Percentiles rank a stretch among this genome's conserved stretches.
Evolutionary conservation across 306 rosid genomes (phyloP).

Genomic region (Glycine tomentella): DNA sequence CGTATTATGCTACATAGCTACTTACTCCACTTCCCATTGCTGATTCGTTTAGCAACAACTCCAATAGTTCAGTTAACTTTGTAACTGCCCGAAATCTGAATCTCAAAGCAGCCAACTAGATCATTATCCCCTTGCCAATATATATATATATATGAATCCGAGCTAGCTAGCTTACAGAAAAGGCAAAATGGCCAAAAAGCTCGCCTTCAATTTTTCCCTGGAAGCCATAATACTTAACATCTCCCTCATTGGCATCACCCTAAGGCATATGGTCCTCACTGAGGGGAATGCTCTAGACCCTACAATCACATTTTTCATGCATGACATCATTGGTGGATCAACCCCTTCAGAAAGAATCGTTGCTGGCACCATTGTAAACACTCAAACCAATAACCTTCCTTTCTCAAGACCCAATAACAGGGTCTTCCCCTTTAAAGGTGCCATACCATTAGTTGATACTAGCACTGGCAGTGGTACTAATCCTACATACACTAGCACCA

Average conservation of each 20-base stretch:
- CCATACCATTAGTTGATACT: constrained; percentile 44
- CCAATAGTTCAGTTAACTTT: background rate
- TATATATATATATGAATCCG: constrained; percentile 11
- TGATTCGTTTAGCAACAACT: constrained; percentile 28
- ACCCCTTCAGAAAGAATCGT: constrained; percentile 57
- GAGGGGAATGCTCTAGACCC: background rate
- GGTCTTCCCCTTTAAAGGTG: constrained; percentile 45
- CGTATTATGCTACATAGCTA: background rate
- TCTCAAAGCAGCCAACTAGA: background rate
- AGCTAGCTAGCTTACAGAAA: background rate
- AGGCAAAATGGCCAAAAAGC: constrained; percentile 39
- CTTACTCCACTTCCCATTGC: constrained; percentile 16
- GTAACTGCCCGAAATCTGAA: constrained; percentile 12
- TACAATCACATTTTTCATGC: constrained; percentile 54
- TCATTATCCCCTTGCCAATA: background rate
- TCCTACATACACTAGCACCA: no score
- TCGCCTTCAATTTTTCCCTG: background rate
- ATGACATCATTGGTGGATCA: constrained; percentile 53
- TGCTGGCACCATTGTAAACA: constrained; percentile 40
- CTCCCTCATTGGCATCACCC: constrained; percentile 33
- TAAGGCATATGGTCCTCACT: background rate
- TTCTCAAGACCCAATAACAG: constrained; percentile 58
- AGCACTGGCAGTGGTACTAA: background rate
- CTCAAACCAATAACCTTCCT: constrained; percentile 48
- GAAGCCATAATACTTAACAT: background rate